phyloP scores from a whole-genome alignment of 2,329 filamentous ascomycete species.

The Endothia cerciana region DNA sequence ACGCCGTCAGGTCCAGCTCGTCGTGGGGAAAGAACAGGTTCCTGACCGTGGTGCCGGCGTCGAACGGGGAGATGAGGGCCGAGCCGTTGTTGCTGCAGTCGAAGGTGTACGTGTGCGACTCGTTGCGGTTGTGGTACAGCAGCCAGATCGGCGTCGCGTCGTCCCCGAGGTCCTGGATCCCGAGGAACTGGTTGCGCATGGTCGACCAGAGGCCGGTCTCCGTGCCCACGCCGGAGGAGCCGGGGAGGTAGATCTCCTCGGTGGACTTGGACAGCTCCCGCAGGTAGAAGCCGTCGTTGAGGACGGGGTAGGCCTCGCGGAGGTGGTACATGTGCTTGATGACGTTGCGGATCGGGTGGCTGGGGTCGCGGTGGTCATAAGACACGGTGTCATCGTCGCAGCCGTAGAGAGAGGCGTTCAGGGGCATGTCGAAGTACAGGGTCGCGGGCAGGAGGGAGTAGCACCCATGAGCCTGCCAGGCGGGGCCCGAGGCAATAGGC shows the following conservation, averaged over 20 bases:
- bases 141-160: slow-evolving; percentile 55
- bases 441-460: slow-evolving; percentile 59
- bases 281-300: slow-evolving; percentile 64
- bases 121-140: slow-evolving; percentile 54
- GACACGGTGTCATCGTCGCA: slow-evolving; percentile 59
- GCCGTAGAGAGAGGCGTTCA: slow-evolving; percentile 55
- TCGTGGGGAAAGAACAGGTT: slow-evolving; percentile 68
- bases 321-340: slow-evolving; percentile 66
- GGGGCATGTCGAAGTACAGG: slow-evolving; percentile 62
- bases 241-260: slow-evolving; percentile 53
- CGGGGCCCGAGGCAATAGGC: slow-evolving; percentile 62
- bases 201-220: slow-evolving; percentile 62
- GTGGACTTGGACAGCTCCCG: slow-evolving; percentile 62
- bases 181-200: slow-evolving; percentile 57
- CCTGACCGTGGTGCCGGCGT: slow-evolving; percentile 58
- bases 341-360: slow-evolving; percentile 63
- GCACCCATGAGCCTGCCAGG: slow-evolving; percentile 69
- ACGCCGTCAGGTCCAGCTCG: slow-evolving; percentile 51
- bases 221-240: slow-evolving; percentile 55
- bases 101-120: slow-evolving; percentile 57
- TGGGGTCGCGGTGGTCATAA: slow-evolving; percentile 65
- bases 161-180: slow-evolving; percentile 38
- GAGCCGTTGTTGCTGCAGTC: slow-evolving; percentile 43
- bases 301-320: slow-evolving; percentile 56
- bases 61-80: slow-evolving; percentile 60